phyloP scores from a whole-genome alignment of 139 green algal species.

The Auxenochlorella protothecoides region DNA sequence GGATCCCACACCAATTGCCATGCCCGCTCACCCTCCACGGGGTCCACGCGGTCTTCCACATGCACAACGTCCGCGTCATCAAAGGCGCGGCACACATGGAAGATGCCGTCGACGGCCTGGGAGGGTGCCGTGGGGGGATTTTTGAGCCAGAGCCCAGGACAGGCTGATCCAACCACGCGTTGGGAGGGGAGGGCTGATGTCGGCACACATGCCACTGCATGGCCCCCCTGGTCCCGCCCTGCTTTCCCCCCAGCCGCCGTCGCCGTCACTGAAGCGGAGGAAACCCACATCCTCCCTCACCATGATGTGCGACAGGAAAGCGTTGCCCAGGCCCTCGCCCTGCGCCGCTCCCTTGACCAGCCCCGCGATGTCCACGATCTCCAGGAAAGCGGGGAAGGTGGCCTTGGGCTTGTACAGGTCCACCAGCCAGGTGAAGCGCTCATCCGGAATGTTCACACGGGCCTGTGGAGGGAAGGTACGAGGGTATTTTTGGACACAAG shows the following conservation, averaged over 20 bases:
- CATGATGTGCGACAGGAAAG: conserved; percentile 92
- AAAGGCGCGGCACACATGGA: conserved; percentile 93
- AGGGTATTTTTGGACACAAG: background rate
- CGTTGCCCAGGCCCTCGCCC: conserved; percentile 92
- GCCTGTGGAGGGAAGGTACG: conserved; percentile 33
- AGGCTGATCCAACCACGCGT: no score
- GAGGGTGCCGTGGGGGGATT: no score
- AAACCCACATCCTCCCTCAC: background rate
- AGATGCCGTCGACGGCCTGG: conserved; percentile 90
- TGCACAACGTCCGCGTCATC: conserved; percentile 73
- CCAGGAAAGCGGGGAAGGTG: conserved; percentile 77
- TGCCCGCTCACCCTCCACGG: conserved; percentile 48
- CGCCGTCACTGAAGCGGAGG: no score
- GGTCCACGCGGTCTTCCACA: conserved; percentile 92
- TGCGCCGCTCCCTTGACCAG: conserved; percentile 79
- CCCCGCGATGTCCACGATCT: conserved; percentile 94
- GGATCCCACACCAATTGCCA: background rate
- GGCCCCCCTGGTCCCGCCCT: no score
- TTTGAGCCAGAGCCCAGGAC: no score
- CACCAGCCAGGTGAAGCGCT: conserved; percentile 88
- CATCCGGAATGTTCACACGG: conserved; percentile 91
- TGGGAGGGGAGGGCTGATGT: no score
- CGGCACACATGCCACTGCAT: no score
- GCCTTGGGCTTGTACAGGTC: conserved; percentile 41
- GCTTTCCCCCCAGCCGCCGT: no score